Percentiles rank a stretch among this genome's conserved stretches.
phyloP scores from a whole-genome alignment of 2,329 filamentous ascomycete genomes.

The Scorias spongiosa region DNA sequence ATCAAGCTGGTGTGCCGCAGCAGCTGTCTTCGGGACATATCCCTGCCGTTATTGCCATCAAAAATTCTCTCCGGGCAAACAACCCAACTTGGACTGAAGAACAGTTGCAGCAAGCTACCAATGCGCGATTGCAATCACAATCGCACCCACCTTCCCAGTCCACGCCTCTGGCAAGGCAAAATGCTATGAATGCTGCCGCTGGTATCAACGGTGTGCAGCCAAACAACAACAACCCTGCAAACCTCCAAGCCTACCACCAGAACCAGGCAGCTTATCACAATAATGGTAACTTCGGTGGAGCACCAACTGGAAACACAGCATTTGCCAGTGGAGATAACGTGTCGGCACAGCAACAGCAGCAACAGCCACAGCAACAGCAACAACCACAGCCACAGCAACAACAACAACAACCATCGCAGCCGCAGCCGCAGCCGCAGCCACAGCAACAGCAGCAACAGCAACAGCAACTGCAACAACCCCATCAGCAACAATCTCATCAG shows the following conservation, averaged over 20 bases:
- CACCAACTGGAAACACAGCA: neutral
- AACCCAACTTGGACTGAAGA: constrained; percentile 38
- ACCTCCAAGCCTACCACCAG: constrained; percentile 11
- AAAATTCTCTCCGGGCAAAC: constrained; percentile 35
- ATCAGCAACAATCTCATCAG: no score
- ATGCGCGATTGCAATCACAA: constrained; percentile 32
- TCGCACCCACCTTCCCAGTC: constrained; percentile 11
- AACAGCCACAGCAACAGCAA: neutral
- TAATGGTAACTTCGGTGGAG: constrained; percentile 6
- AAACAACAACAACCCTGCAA: constrained; percentile 5
- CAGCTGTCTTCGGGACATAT: constrained; percentile 38
- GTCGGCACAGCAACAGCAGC: constrained; percentile 1
- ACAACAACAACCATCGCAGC: constrained; percentile 6
- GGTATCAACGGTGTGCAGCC: constrained; percentile 7
- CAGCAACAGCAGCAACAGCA: no score
- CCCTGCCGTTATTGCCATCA: constrained; percentile 38
- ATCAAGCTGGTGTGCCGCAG: constrained; percentile 25
- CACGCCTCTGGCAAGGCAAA: constrained; percentile 19
- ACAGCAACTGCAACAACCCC: no score
- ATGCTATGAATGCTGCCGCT: constrained; percentile 23
- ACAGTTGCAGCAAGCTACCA: constrained; percentile 38
- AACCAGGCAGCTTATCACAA: constrained; percentile 14
- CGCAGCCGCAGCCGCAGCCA: constrained; percentile 1
- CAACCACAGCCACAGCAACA: constrained; percentile 1
- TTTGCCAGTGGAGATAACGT: constrained; percentile 3